A percentile compares a stretch with the other conserved stretches of the same genome.
phyloP scores from a whole-genome alignment of 2,329 filamentous ascomycete genomes.

The Paradendryphiella salina region DNA sequence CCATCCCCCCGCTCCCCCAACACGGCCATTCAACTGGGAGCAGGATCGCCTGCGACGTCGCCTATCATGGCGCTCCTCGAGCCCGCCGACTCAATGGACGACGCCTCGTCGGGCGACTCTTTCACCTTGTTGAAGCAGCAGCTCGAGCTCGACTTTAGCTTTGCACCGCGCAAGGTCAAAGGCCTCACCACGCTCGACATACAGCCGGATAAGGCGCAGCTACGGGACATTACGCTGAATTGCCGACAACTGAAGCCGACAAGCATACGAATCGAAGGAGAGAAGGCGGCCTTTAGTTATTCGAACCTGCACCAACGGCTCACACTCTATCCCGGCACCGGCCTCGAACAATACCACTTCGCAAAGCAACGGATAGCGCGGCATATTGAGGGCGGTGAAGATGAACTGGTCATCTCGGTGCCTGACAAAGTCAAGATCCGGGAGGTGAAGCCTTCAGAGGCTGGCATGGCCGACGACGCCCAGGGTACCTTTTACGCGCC shows the following conservation, averaged over 20 bases:
- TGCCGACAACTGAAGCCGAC: conserved; percentile 64
- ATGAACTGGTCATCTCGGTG: conserved; percentile 62
- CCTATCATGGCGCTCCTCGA: conserved; percentile 38
- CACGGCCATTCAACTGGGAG: conserved; percentile 18
- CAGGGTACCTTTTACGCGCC: conserved; percentile 56
- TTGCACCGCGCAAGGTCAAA: conserved; percentile 71
- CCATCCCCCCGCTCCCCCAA: not conserved
- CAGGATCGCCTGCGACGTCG: conserved; percentile 36
- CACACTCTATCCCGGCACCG: conserved; percentile 63
- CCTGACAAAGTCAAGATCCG: conserved; percentile 65
- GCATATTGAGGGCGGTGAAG: conserved; percentile 57
- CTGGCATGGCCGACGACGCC: conserved; percentile 33
- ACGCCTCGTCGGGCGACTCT: conserved; percentile 36
- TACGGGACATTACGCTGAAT: conserved; percentile 61
- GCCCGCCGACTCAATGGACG: conserved; percentile 36
- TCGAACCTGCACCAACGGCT: conserved; percentile 70
- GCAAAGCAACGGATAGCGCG: conserved; percentile 69
- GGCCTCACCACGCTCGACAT: conserved; percentile 83
- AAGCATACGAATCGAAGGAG: conserved; percentile 53
- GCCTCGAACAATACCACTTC: conserved; percentile 75
- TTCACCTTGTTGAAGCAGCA: conserved; percentile 77
- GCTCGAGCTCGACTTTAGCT: conserved; percentile 87
- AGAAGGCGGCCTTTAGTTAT: conserved; percentile 47
- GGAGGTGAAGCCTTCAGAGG: conserved; percentile 60
- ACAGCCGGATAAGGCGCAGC: conserved; percentile 62